Base-by-base conservation (phyloP, 768 basidiomycete genomes). In the Amylocystis lapponica region DNA sequence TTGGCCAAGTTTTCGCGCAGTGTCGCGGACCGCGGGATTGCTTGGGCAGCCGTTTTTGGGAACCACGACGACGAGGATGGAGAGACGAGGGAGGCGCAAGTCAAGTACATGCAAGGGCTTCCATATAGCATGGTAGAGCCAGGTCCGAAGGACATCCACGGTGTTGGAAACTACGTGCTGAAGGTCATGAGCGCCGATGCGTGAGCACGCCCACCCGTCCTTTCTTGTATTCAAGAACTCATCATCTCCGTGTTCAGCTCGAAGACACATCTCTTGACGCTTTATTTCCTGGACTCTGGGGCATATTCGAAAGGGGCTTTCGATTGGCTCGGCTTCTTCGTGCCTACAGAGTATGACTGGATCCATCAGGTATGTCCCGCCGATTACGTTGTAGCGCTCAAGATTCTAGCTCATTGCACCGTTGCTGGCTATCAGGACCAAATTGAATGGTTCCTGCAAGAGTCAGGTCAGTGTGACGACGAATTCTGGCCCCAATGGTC, bases 1-100 rank as follows among this genome's bases (percentile, higher is more conserved):
- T 66, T 97, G 6, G 84, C 93, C 12, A 97, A 97, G 64, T 94
- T 94, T 55, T 81, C 90, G 0, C 70, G 69, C 23, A 78, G 81
- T 0, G 88, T 87, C 5, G 84, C 83, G 12, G 78, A 82, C 11
- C 75, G 81, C 36, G 64, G 73, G 17, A 84, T 95, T 27, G 87
- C 94, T 0, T 99, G 94, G 94, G 79, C 90, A 3, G 85, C 82
- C 0, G 75, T 97, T 2, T 94, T 97, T 61, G 95, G 95, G 1
- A 97, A 99, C 57, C 95, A 99, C 61, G 95, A 97, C 52, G 76
- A 79, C 33, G 86, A 93, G 47, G 72, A 79, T 38, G 85, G 83
- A 12, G 52, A 71, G 52, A 52, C 66, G 22, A 79, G 82, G 49
- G 76, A 72, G 23, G 73, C 79, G 14, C 89, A 94, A 55, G 57